A percentile compares a stretch with the other conserved stretches of the same genome.
Conservation (phyloP, 2,329 filamentous ascomycete species). For the Sarocladium brachiariae region DNA sequence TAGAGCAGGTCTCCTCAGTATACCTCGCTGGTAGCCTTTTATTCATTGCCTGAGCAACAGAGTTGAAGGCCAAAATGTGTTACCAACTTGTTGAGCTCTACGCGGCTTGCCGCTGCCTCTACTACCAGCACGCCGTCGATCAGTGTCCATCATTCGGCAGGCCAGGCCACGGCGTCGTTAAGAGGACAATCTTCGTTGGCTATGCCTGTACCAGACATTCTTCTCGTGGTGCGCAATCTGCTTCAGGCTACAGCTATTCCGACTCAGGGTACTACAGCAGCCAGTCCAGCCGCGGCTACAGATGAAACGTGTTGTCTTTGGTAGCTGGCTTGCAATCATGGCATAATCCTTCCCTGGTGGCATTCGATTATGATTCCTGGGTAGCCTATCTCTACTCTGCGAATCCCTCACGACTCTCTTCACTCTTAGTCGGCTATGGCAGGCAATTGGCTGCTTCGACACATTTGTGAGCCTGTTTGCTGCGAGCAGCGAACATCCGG, state of each 20-base stretch:
- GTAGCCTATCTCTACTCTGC: slow-evolving; percentile 40
- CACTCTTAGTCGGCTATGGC: slow-evolving; percentile 40
- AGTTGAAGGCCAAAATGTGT: slow-evolving; percentile 57
- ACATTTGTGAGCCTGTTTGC: slow-evolving; percentile 9
- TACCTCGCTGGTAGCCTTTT: too few relatives aligned
- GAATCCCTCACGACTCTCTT: slow-evolving; percentile 41
- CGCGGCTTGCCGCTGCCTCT: slow-evolving; percentile 79
- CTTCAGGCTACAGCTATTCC: slow-evolving; percentile 37
- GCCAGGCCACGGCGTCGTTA: slow-evolving; percentile 63
- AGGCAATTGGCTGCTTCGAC: slow-evolving; percentile 33
- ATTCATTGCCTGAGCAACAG: not conserved
- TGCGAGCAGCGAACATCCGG: not conserved
- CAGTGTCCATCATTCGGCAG: slow-evolving; percentile 71
- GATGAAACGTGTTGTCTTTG: slow-evolving; percentile 50
- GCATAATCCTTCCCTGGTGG: slow-evolving; percentile 32
- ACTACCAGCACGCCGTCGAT: slow-evolving; percentile 82
- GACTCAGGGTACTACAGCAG: slow-evolving; percentile 49
- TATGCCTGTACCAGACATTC: slow-evolving; percentile 63
- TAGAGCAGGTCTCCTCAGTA: too few relatives aligned
- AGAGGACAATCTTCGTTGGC: slow-evolving; percentile 74
- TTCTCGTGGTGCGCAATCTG: slow-evolving; percentile 30
- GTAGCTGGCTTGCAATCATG: slow-evolving; percentile 36
- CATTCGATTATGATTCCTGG: slow-evolving; percentile 40
- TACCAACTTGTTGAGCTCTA: slow-evolving; percentile 82
- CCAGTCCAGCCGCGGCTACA: slow-evolving; percentile 38